Evolutionary conservation across 768 basidiomycete species (phyloP), one percentile per base, ranked within the genome.

Genomic region (Amanita rimosa): DNA sequence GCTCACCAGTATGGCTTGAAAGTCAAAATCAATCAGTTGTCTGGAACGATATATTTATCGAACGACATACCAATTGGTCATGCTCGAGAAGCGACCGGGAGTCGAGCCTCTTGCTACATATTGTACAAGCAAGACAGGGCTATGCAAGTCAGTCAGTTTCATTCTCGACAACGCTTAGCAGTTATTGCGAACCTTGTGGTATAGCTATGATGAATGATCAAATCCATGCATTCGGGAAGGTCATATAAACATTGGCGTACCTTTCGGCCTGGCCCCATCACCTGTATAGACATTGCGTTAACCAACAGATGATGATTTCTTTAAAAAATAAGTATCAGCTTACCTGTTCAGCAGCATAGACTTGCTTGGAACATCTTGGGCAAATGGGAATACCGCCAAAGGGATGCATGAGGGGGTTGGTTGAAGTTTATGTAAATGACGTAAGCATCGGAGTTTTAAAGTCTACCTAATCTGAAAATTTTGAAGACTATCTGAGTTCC

Each of bases 311-410:
- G n/a, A n/a, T n/a, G n/a, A n/a, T n/a, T n/a, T n/a, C n/a, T n/a
- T n/a, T 24, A 33, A 1, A 37, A 42, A 26, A 26, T 27, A 11
- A 24, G 29, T 9, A 19, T 4, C 11, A 1, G 62, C 71, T 54
- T 52, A 83, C 86, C 76, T 93, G 88, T 63, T 94, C 90, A 45
- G 89, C 90, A 52, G 84, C 85, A 65, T 94, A 94, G 27, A 93
- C 91, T 0, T 75, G 63, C 64, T 83, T 88, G 50, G 63, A 64
- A 64, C 89, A 93, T 58, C 78, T 66, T 13, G 89, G 84, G 60
- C 89, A 93, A 46, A 69, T 64, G 24, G 85, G 76, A 3, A 79
- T 78, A 39, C 80, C 83, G 52, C 81, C 80, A 58, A 83, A 88
- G 2, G 81, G 76, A 59, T 81, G 79, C 83, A 86, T 87, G 26